Evolutionary conservation across 345 rosid species (phyloP), one percentile per base, ranked within the genome.

Genomic region (Fremontodendron californicum): DNA sequence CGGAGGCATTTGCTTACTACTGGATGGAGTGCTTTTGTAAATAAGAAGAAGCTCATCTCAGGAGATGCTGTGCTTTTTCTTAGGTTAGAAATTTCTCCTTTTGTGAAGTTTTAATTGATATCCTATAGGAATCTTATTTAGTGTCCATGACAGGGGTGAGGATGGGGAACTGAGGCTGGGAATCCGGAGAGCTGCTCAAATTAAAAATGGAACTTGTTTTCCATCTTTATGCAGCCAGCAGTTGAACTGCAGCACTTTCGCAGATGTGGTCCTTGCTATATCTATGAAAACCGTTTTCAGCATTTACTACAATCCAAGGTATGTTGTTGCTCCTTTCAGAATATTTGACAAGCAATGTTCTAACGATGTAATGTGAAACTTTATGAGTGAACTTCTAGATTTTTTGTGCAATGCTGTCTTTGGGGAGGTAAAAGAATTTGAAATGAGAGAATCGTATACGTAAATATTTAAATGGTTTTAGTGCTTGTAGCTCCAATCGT

Each of bases 21-120:
- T 8, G 99, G 99, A 54, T 96, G 99, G 99, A 96, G 97, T 84
- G 95, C 94, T 25, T 96, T 96, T 82, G 98, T 96, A 5, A 96
- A 96, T 82, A 92, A 88, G 92, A 96, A 96, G 91, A 94, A 94
- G 81, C 97, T 96, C 66, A 94, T 96, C 57, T 92, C 98, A 19
- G 99, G 99, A 79, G 99, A 96, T 87, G 99, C 98, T 54, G 97
- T 96, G 74, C 97, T 96, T 68, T 96, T 96, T 82, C 94, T 94
- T 23, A 91, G 98, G 99, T 94, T 82, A 15, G 16, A 23, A 39
- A n/a, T n/a, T 61, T 23, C 69, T 64, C 23, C 6, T 9, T 48
- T 43, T 16, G 13, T 49, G 13, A 19, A 42, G 21, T 27, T 19
- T 71, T 8, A 33, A 33, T 25, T 11, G 0, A 27, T 60, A 3